phyloP scores from a whole-genome alignment of 129 eudicot species.

The Chrysanthemum makinoi region DNA sequence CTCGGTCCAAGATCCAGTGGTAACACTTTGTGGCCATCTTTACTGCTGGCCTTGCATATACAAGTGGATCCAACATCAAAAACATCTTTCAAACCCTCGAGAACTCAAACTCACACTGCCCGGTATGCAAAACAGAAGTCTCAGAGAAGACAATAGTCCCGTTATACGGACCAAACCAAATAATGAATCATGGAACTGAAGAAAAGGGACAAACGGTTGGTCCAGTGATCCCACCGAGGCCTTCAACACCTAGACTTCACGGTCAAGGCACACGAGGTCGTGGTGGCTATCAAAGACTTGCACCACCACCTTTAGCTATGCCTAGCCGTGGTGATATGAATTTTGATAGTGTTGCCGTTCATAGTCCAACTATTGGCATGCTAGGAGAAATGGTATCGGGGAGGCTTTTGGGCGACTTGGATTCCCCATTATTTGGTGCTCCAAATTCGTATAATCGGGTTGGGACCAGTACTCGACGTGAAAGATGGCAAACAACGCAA shows the following conservation, averaged over 20 bases:
- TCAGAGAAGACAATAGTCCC: constrained; percentile 31
- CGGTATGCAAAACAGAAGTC: constrained; percentile 36
- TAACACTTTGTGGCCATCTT: constrained; percentile 39
- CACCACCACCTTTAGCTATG: constrained; percentile 28
- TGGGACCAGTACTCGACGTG: constrained; percentile 37
- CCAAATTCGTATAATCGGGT: constrained; percentile 48
- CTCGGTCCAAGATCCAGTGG: constrained; percentile 31
- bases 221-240: constrained; percentile 21
- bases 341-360: constrained; percentile 13
- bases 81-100: constrained; percentile 15
- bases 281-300: constrained; percentile 23
- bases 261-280: constrained; percentile 17
- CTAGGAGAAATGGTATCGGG: constrained; percentile 59
- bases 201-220: background rate
- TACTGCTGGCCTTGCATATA: constrained; percentile 44
- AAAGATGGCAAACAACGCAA: constrained; percentile 44
- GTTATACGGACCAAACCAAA: constrained; percentile 26
- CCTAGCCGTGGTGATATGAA: constrained; percentile 7
- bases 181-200: background rate
- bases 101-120: constrained; percentile 22
- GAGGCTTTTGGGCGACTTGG: constrained; percentile 57
- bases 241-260: constrained; percentile 16
- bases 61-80: constrained; percentile 29
- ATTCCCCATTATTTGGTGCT: constrained; percentile 45
- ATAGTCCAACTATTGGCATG: constrained; percentile 48